A percentile compares a stretch with the other conserved stretches of the same genome.
phyloP scores from a whole-genome alignment of 2,329 filamentous ascomycete species.

The Xylariaceae sp. region DNA sequence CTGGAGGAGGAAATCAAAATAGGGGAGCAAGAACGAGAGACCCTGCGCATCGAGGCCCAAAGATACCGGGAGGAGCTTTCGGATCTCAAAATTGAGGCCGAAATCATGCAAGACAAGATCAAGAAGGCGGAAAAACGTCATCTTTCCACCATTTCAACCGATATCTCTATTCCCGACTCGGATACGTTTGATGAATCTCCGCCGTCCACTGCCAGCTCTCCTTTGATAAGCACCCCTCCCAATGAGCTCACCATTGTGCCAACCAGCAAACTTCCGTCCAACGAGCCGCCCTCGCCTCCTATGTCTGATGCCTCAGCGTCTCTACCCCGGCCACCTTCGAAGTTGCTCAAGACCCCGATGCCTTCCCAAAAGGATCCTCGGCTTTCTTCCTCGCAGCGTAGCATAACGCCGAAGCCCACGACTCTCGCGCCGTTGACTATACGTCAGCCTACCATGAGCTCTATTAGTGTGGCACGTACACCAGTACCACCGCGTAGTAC shows the following conservation, averaged over 20 bases:
- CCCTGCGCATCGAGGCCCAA: conserved; percentile 83
- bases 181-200: conserved; percentile 72
- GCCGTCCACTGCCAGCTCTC: conserved; percentile 82
- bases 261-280: conserved; percentile 53
- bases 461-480: conserved; percentile 44
- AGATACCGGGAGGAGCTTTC: conserved; percentile 84
- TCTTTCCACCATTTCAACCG: conserved; percentile 54
- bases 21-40: conserved; percentile 87
- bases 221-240: conserved; percentile 82
- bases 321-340: conserved; percentile 47
- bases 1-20: conserved; percentile 91
- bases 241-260: conserved; percentile 57
- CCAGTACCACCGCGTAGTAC: conserved; percentile 45
- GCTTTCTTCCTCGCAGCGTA: conserved; percentile 50
- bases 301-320: conserved; percentile 78
- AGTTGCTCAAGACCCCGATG: conserved; percentile 36
- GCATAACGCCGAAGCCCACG: conserved; percentile 50
- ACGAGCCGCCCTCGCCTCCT: conserved; percentile 87
- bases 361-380: conserved; percentile 43
- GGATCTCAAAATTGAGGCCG: conserved; percentile 89
- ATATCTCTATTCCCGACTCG: conserved; percentile 60
- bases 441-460: conserved; percentile 38
- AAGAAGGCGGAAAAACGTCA: conserved; percentile 61
- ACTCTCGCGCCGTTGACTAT: conserved; percentile 35
- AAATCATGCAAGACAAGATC: conserved; percentile 91